Evolutionary conservation across 2,329 filamentous ascomycete genomes (phyloP).

Genomic region (Colletotrichum shisoi): DNA sequence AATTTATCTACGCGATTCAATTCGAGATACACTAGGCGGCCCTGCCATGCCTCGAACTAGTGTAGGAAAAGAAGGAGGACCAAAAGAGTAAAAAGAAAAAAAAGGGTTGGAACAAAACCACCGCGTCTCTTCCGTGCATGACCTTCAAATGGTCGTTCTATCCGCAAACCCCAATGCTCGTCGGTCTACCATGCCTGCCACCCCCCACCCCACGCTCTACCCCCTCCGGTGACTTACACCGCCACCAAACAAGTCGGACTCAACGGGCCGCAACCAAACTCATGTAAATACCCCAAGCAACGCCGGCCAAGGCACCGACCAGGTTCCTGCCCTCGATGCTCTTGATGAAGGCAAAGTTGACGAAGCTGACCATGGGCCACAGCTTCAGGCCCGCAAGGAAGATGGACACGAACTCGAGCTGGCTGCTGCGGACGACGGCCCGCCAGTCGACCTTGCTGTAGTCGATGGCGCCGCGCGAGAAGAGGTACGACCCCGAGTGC

Average conservation of each 20-base stretch:
- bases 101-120: too few species aligned
- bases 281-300: slow-evolving; percentile 79
- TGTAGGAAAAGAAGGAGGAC: neutral
- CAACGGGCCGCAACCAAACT: slow-evolving; percentile 63
- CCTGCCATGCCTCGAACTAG: neutral
- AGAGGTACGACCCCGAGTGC: slow-evolving; percentile 44
- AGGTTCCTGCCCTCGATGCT: slow-evolving; percentile 76
- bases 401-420: slow-evolving; percentile 69
- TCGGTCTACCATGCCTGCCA: neutral
- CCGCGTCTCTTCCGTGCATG: neutral
- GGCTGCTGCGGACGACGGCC: slow-evolving; percentile 54
- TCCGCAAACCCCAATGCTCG: neutral
- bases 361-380: slow-evolving; percentile 73
- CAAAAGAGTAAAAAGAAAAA: too few species aligned
- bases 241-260: slow-evolving; percentile 21
- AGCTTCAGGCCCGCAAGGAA: slow-evolving; percentile 72
- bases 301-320: slow-evolving; percentile 74
- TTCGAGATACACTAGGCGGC: neutral
- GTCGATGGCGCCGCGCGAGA: slow-evolving; percentile 52
- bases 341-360: slow-evolving; percentile 73
- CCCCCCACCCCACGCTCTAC: neutral
- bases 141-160: too few species aligned
- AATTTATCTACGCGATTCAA: neutral
- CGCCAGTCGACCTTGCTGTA: slow-evolving; percentile 56
- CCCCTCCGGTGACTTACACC: neutral